Conservation (phyloP, 1,284 basidiomycete species). For the Earliella scabrosa region DNA sequence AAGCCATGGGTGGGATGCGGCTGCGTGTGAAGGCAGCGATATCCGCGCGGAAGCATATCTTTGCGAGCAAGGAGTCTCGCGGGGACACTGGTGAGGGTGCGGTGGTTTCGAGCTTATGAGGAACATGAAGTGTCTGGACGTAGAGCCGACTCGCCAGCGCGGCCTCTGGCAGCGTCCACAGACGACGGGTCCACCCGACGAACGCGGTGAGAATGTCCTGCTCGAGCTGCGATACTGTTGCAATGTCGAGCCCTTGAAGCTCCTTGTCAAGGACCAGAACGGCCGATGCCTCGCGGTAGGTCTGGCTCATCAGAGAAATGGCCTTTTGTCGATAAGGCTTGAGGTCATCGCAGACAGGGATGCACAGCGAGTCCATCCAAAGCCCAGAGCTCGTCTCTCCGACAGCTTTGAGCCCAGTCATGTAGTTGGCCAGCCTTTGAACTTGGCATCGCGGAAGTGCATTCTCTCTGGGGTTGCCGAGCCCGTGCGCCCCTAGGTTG, state of each 20-base stretch:
- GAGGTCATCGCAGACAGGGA: conserved; percentile 1
- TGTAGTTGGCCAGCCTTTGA: neutral
- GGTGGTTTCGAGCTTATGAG: too few relatives aligned
- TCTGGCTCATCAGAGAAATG: neutral
- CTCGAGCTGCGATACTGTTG: neutral
- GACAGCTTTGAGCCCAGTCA: neutral
- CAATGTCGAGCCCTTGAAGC: neutral
- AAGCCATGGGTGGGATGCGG: neutral
- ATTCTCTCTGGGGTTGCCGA: conserved; percentile 4
- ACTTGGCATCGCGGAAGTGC: conserved; percentile 4
- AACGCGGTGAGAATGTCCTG: neutral
- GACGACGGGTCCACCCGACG: conserved; percentile 5
- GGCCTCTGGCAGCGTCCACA: conserved; percentile 8
- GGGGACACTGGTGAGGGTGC: neutral
- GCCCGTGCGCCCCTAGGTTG: conserved; percentile 8
- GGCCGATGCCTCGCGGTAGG: neutral
- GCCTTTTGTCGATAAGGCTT: neutral
- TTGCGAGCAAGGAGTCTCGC: neutral
- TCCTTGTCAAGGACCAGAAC: conserved; percentile 5
- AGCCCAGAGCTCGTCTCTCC: neutral
- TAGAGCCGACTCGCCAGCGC: conserved; percentile 1
- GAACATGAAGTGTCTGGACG: too few relatives aligned
- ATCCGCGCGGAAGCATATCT: too few relatives aligned
- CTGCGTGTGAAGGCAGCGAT: too few relatives aligned
- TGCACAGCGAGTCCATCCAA: conserved; percentile 8